These are phyloP conservation scores for Colletotrichum sp. DNA, from an alignment of 2,329 filamentous ascomycete genomes.

Conservation along the genomic window DNA sequence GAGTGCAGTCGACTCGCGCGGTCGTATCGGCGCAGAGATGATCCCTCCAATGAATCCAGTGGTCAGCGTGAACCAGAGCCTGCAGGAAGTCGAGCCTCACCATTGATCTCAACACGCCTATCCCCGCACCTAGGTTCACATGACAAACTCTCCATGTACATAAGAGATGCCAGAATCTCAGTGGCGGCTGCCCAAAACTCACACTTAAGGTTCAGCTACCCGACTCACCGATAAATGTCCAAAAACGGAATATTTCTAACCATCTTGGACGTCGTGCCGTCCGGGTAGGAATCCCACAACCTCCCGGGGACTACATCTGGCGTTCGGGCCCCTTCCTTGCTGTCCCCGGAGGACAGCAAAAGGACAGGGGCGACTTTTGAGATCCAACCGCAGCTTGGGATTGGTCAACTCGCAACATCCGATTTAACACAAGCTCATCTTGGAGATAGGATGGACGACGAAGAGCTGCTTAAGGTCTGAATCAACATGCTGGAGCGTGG, in stretches of 20 bases:
- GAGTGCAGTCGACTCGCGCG: not conserved
- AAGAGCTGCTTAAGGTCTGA: not conserved
- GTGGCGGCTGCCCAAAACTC: not conserved
- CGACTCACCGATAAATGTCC: not conserved
- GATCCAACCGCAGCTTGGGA: not conserved
- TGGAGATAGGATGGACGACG: not conserved
- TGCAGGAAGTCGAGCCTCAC: not conserved
- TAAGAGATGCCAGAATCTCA: not conserved
- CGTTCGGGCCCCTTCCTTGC: not conserved
- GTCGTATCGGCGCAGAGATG: not conserved
- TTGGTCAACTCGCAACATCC: not conserved
- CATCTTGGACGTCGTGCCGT: not conserved
- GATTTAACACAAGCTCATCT: not conserved
- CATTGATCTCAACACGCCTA: not conserved
- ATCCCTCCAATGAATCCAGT: not conserved
- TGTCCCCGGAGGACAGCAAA: not conserved
- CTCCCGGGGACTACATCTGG: not conserved
- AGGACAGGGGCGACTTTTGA: not conserved
- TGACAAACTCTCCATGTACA: slow-evolving; percentile 8
- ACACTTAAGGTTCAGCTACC: not conserved
- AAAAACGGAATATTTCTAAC: not conserved
- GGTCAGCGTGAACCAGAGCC: not conserved
- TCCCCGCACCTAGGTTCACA: not conserved
- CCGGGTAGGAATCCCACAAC: not conserved
- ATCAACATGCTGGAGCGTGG: not conserved